phyloP scores from a whole-genome alignment of 305 asterid genomes.

The Fraxinus xanthoxyloides region DNA sequence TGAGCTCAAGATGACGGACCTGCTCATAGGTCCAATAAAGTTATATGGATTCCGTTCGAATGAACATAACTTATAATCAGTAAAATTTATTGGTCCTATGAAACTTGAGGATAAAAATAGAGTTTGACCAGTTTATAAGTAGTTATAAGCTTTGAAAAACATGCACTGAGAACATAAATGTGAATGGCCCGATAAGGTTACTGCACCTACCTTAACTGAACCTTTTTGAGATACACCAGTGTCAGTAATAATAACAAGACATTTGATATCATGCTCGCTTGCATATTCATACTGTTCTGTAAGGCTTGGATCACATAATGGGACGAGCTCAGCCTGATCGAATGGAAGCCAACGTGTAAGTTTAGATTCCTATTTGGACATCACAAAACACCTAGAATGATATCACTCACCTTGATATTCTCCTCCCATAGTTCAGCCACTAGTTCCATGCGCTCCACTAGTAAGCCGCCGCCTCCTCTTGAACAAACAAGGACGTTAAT shows the following conservation, averaged over 20 bases:
- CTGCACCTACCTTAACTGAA: slow-evolving; percentile 71
- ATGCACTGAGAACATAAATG: not conserved
- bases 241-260: slow-evolving; percentile 85
- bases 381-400: slow-evolving; percentile 15
- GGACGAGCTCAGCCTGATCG: slow-evolving; percentile 87
- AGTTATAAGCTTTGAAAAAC: no score
- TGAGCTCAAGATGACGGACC: slow-evolving; percentile 94
- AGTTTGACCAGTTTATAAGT: not conserved
- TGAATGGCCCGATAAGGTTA: slow-evolving; percentile 12
- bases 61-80: not conserved
- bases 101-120: not conserved
- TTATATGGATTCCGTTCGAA: not conserved
- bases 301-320: slow-evolving; percentile 82
- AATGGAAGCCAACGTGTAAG: slow-evolving; percentile 21
- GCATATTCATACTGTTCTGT: slow-evolving; percentile 98
- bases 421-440: slow-evolving; percentile 92
- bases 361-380: slow-evolving; percentile 16
- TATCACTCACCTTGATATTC: slow-evolving; percentile 64
- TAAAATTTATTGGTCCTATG: not conserved
- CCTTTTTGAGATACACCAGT: slow-evolving; percentile 75
- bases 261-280: slow-evolving; percentile 84
- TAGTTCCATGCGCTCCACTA: slow-evolving; percentile 91
- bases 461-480: slow-evolving; percentile 96
- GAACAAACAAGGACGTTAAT: slow-evolving; percentile 80
- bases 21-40: slow-evolving; percentile 18